phyloP scores from a whole-genome alignment of 108 stramenopile genomes.

The Skeletonema grethae region DNA sequence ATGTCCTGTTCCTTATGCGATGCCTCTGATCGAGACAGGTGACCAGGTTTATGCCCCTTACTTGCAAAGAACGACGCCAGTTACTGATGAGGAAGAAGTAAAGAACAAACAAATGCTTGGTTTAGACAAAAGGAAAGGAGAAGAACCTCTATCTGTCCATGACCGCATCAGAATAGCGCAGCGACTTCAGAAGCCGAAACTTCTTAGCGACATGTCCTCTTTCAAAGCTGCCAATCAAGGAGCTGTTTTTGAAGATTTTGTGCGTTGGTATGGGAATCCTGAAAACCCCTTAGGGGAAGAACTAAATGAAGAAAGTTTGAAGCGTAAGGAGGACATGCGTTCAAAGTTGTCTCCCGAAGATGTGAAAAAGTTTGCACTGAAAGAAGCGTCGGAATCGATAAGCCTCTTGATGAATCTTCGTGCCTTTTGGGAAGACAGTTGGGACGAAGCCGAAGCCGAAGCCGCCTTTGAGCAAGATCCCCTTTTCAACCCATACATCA shows the following conservation, averaged over 20 bases:
- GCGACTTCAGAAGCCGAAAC: constrained; percentile 75
- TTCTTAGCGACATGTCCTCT: constrained; percentile 83
- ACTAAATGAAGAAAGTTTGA: constrained; percentile 38
- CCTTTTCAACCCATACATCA: constrained; percentile 72
- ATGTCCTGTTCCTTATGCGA: constrained; percentile 68
- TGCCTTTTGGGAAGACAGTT: constrained; percentile 80
- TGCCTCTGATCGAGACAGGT: constrained; percentile 49
- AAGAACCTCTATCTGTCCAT: constrained; percentile 43
- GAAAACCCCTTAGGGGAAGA: constrained; percentile 64
- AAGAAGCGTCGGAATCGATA: constrained; percentile 75
- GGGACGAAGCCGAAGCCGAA: constrained; percentile 68
- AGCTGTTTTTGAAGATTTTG: constrained; percentile 76
- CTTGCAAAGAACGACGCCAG: constrained; percentile 72
- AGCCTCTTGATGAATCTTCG: constrained; percentile 63
- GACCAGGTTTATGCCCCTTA: constrained; percentile 88
- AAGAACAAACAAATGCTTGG: constrained; percentile 62
- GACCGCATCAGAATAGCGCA: constrained; percentile 71
- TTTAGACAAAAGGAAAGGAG: not conserved
- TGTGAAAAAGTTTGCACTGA: constrained; percentile 45
- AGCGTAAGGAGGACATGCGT: constrained; percentile 21
- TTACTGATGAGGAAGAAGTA: constrained; percentile 84
- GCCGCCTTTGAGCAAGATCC: constrained; percentile 79
- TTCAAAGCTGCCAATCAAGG: constrained; percentile 89
- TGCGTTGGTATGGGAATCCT: constrained; percentile 85
- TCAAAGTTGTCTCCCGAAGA: constrained; percentile 30